phyloP scores from a whole-genome alignment of 306 rosid species.

The Rosa lucieae region DNA sequence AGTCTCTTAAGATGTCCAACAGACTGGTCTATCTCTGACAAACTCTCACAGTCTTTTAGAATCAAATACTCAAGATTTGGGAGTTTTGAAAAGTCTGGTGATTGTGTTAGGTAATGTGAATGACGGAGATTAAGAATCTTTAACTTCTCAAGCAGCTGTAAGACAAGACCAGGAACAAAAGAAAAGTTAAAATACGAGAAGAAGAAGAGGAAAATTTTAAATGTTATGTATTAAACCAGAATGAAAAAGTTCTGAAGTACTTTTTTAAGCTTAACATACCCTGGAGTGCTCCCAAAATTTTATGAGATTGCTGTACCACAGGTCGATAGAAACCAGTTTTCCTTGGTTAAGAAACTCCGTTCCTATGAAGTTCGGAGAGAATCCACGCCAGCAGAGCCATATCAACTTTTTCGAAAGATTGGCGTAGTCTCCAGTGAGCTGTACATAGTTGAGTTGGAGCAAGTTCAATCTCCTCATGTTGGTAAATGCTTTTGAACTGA shows the following conservation, averaged over 20 bases:
- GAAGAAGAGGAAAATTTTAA: background rate
- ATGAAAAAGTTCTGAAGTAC: background rate
- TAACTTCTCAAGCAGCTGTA: background rate
- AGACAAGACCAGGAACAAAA: background rate
- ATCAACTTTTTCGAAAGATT: background rate
- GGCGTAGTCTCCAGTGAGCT: background rate
- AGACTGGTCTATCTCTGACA: too few species aligned
- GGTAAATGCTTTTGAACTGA: background rate
- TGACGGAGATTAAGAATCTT: conserved; percentile 33
- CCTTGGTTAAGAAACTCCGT: background rate
- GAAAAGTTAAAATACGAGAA: background rate
- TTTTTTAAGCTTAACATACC: background rate
- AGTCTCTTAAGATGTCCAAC: too few species aligned
- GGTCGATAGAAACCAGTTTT: background rate
- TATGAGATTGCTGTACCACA: background rate
- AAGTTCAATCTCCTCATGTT: background rate
- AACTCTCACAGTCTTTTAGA: too few species aligned
- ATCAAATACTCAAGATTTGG: too few species aligned
- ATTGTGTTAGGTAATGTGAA: conserved; percentile 24
- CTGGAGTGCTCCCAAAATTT: background rate
- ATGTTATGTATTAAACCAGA: too few species aligned
- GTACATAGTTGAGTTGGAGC: background rate
- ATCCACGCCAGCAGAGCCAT: background rate
- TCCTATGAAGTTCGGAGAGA: background rate
- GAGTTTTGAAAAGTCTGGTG: conserved; percentile 12